These are phyloP conservation scores for Entomortierella beljakovae DNA, from an alignment of 192 early-diverging fungal genomes.

Conservation along the genomic window DNA sequence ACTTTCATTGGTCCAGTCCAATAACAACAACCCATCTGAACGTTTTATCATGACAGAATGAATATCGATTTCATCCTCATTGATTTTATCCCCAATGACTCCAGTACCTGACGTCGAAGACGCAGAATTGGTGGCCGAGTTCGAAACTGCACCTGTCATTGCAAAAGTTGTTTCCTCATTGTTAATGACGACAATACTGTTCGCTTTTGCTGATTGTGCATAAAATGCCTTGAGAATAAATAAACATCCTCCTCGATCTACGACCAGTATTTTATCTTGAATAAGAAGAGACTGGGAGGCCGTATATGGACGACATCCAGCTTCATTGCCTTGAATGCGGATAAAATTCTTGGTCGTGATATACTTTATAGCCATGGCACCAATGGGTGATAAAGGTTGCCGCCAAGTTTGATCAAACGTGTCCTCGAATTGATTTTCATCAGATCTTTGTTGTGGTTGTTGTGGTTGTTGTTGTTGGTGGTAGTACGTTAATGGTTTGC, in stretches of 20 bases:
- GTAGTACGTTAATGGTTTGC: neutral
- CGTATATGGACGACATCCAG: conserved; percentile 53
- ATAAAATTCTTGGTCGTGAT: conserved; percentile 8
- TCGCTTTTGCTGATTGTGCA: conserved; percentile 59
- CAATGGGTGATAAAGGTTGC: neutral
- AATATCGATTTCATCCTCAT: conserved; percentile 44
- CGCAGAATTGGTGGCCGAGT: neutral
- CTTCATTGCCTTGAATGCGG: conserved; percentile 15
- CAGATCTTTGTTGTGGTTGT: neutral
- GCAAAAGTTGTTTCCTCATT: conserved; percentile 42
- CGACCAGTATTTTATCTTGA: conserved; percentile 48
- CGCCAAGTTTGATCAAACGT: neutral
- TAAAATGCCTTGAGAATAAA: conserved; percentile 58
- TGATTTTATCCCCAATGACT: conserved; percentile 22
- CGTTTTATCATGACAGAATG: conserved; percentile 38
- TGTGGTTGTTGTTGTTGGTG: neutral
- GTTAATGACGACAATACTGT: conserved; percentile 52
- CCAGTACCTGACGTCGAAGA: neutral
- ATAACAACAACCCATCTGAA: conserved; percentile 12
- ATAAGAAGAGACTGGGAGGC: conserved; percentile 23
- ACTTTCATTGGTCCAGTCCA: conserved; percentile 37
- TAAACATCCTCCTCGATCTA: conserved; percentile 56
- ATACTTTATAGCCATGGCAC: neutral
- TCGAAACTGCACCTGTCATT: conserved; percentile 22
- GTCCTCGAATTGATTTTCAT: neutral